Conservation (phyloP, 257 asterid genomes). For the Dorcoceras hygrometricum region DNA sequence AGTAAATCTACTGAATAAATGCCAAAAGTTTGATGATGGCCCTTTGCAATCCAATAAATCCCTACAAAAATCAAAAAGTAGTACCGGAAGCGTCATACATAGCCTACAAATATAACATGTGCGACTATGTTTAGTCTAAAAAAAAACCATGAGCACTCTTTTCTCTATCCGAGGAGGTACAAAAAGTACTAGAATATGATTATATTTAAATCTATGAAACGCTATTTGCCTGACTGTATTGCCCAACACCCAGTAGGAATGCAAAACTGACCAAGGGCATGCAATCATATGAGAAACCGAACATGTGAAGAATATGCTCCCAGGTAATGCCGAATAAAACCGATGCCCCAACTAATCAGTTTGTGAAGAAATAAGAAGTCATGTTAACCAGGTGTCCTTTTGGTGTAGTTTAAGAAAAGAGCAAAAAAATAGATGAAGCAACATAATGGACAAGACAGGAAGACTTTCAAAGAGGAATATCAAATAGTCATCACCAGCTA, state of each 20-base stretch:
- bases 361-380: not conserved
- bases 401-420: not conserved
- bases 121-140: not conserved
- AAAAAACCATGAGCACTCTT: not conserved
- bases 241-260: not conserved
- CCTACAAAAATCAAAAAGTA: not conserved
- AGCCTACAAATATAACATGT: not conserved
- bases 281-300: not conserved
- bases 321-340: no score
- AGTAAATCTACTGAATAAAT: not conserved
- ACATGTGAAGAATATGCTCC: not conserved
- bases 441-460: no score
- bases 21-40: not conserved
- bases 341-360: not conserved
- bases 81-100: no score
- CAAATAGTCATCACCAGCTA: not conserved
- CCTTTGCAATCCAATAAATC: not conserved
- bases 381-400: not conserved
- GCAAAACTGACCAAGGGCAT: not conserved
- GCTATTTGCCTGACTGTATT: not conserved
- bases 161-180: not conserved
- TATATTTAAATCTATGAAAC: not conserved
- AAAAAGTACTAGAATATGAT: not conserved
- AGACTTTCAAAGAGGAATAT: constrained; percentile 5
- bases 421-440: no score